Evolutionary conservation across 306 rosid genomes (phyloP), one percentile per base, ranked within the genome.

Genomic region (Gynostemma pentaphyllum): DNA sequence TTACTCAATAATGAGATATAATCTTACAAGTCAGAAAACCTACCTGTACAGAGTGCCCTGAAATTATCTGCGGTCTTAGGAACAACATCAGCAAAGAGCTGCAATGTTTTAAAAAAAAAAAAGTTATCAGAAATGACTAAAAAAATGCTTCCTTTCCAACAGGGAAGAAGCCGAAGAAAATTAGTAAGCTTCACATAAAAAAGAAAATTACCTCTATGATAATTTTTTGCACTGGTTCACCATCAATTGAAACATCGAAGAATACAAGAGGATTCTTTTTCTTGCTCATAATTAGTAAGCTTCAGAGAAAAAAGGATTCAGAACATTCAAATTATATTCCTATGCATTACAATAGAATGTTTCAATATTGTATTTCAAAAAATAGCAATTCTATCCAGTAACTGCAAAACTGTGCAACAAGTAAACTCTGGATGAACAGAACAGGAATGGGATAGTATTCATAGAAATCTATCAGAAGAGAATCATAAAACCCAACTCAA

Each of bases 11-110:
- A 39, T 13, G 39, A 14, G 11, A 61, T 60, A n/a, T 22, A 13
- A 22, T 21, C 22, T 12, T 21, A 12, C 19, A 12, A 59, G 48
- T 22, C 24, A 22, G 9, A 61, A 37, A 23, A 53, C 34, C 39
- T 84, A 94, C 99, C 99, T 62, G 97, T 86, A 73, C 99, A 94
- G 21, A 94, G 97, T 7, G 94, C 91, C 71, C 87, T 88, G 7
- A 94, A 94, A 65, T 94, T 94, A 67, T 94, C 97, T 0, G 94
- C 84, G 9, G 99, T 89, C 85, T 65, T 86, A 0, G 99, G 99
- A 73, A 75, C 99, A 63, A 81, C 62, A 74, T 73, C 74, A 44
- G 83, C 82, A 72, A 89, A 94, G 79, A 94, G 99, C 99, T 94
- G 94, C 87, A 79, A 44, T 57, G 71, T 81, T 73, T n/a, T 30